A percentile compares a stretch with the other conserved stretches of the same genome.
These are phyloP conservation scores for Pythium vanterpoolii DNA, from an alignment of 352 stramenopile species.

Conservation along the genomic window DNA sequence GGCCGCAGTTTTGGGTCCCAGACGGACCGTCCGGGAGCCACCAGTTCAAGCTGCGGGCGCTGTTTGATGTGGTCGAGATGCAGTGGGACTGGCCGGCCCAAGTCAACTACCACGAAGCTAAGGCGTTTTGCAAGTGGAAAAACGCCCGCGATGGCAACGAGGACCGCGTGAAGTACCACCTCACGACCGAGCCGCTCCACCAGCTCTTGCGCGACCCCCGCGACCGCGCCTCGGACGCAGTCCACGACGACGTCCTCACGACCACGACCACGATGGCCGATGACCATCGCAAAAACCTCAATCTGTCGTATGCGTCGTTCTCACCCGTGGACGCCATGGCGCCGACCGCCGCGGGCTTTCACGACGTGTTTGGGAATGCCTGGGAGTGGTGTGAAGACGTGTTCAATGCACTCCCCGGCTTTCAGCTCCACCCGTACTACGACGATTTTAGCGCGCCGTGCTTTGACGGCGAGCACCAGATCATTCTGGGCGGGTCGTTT, in stretches of 20 bases:
- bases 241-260: conserved; percentile 81
- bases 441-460: conserved; percentile 98
- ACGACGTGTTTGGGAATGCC: conserved; percentile 93
- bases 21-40: conserved; percentile 90
- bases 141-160: conserved; percentile 54
- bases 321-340: conserved; percentile 86
- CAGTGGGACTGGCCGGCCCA: conserved; percentile 95
- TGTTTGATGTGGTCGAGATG: conserved; percentile 92
- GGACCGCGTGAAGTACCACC: conserved; percentile 72
- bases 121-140: conserved; percentile 92
- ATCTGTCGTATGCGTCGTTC: conserved; percentile 90
- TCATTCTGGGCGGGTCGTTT: conserved; percentile 97
- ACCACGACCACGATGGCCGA: conserved; percentile 42
- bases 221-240: conserved; percentile 42
- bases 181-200: conserved; percentile 93
- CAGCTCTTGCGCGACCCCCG: conserved; percentile 79
- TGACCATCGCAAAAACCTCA: conserved; percentile 83
- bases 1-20: conserved; percentile 93
- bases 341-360: conserved; percentile 77
- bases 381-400: conserved; percentile 97
- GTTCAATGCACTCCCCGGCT: conserved; percentile 92
- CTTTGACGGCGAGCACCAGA: conserved; percentile 95
- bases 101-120: conserved; percentile 95
- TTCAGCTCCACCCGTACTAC: conserved; percentile 91
- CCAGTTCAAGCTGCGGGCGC: conserved; percentile 91